Evolutionary conservation across 257 asterid genomes (phyloP).

Genomic region (Gentiana macrophylla): DNA sequence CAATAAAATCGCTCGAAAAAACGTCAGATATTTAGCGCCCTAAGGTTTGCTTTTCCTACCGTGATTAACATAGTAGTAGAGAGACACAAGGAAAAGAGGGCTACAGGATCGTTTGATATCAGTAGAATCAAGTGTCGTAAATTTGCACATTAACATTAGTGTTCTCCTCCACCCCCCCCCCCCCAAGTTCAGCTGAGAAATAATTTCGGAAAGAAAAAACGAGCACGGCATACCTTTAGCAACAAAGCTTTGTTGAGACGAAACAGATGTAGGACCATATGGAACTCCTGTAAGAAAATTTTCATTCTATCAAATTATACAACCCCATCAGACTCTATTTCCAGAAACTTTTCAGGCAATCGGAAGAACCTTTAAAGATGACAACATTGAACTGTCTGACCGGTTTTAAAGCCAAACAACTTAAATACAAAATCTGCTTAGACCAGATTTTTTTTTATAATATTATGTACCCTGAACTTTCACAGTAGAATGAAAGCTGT

Average conservation of each 20-base stretch:
- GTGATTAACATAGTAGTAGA: too few relatives aligned
- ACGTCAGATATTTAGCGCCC: too few relatives aligned
- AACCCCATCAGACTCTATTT: constrained; percentile 15
- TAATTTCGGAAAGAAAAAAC: constrained; percentile 5
- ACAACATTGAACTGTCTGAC: background rate
- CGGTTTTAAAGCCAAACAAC: background rate
- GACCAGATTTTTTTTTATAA: background rate
- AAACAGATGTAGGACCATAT: constrained; percentile 70
- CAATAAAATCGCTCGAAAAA: too few relatives aligned
- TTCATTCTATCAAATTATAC: constrained; percentile 32
- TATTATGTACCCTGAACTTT: background rate
- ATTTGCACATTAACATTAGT: too few relatives aligned
- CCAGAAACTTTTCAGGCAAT: constrained; percentile 8
- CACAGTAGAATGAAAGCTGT: background rate
- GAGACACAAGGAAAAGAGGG: too few relatives aligned
- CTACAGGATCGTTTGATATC: too few relatives aligned
- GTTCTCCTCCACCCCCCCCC: too few relatives aligned
- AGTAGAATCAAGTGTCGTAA: too few relatives aligned
- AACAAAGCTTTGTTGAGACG: constrained; percentile 73
- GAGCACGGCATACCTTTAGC: constrained; percentile 68
- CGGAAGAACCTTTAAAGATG: constrained; percentile 1
- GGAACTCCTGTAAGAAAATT: constrained; percentile 78
- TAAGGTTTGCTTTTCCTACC: too few relatives aligned
- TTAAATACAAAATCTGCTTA: background rate
- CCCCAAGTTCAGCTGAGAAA: constrained; percentile 5